phyloP scores from a whole-genome alignment of 257 asterid genomes.

The Solanum chiquidenum region DNA sequence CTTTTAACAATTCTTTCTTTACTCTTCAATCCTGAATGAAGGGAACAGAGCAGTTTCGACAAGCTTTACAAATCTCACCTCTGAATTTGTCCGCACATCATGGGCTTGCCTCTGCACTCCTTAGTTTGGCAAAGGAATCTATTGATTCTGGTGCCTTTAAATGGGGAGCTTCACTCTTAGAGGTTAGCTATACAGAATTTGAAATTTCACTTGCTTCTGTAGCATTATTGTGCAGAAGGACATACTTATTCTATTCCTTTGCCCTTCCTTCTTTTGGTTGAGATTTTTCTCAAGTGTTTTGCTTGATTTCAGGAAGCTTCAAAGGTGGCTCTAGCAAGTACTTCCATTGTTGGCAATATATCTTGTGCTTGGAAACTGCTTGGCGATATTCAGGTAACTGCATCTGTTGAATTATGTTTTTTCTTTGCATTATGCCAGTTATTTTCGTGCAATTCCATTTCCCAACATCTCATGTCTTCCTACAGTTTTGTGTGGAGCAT shows the following conservation, averaged over 20 bases:
- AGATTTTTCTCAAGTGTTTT: constrained; percentile 5
- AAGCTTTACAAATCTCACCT: constrained; percentile 61
- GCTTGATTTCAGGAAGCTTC: constrained; percentile 70
- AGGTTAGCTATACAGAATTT: constrained; percentile 38
- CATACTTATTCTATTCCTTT: background rate
- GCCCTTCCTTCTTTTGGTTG: background rate
- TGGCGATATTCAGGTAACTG: constrained; percentile 87
- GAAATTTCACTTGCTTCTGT: constrained; percentile 2
- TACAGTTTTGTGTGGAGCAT: background rate
- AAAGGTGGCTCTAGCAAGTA: constrained; percentile 43
- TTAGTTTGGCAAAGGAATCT: constrained; percentile 83
- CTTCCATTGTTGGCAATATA: constrained; percentile 51
- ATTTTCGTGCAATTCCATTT: background rate
- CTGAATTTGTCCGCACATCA: constrained; percentile 61
- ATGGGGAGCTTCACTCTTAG: constrained; percentile 90
- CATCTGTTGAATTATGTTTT: background rate
- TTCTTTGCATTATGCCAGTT: background rate
- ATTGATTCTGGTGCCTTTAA: constrained; percentile 63
- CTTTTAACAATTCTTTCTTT: background rate
- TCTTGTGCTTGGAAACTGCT: constrained; percentile 90
- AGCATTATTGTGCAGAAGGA: background rate
- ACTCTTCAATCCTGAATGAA: constrained; percentile 12
- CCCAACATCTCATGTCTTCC: background rate
- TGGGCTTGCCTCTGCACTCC: constrained; percentile 87
- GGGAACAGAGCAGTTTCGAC: constrained; percentile 83